Base-by-base conservation (phyloP, 805 yeast species). In the Candida michaelii region DNA sequence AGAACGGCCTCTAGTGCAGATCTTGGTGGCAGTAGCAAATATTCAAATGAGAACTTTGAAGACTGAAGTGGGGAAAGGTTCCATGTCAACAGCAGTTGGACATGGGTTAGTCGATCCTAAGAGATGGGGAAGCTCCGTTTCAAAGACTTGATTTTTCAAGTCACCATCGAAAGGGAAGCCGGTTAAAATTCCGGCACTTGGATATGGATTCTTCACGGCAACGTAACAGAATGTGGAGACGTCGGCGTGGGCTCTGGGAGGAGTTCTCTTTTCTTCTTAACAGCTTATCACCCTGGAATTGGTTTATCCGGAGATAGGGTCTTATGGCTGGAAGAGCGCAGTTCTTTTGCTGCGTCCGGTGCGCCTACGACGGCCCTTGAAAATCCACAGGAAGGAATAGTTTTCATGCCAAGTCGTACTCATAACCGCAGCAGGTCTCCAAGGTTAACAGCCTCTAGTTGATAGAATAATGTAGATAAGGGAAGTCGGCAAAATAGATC, bases 401-500 rank as follows among this genome's bases (percentile, higher is more conserved):
- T 58, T 58, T 62, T 63, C 67, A 58, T 59, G 63, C 65, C 65
- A 61, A 64, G 68, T 63, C 69, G 68, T 64, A 61, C 69, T 62
- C 63, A 62, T 63, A 63, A 57, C 69, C 70, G 69, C 69, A 65
- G 67, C 67, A 65, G 69, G 69, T 63, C 69, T 65, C 69, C 70
- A 60, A 65, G 70, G 69, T 63, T 64, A 65, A 65, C 69, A 62
- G 69, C 68, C 69, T 65, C 68, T 64, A 62, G 69, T 63, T 64
- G 67, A 65, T 61, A 63, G 69, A 62, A 63, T 59, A 61, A 63
- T 60, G 68, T 63, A 62, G 69, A 60, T 63, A 62, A 61, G 68
- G 69, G 69, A 65, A 65, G 66, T 63, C 69, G 66, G 69, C 69
- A 63, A 62, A 63, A 59, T 63, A 54, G 66, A 61, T 64, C 66